phyloP scores from a whole-genome alignment of 2,329 filamentous ascomycete genomes.

The Ophiostoma populinum region DNA sequence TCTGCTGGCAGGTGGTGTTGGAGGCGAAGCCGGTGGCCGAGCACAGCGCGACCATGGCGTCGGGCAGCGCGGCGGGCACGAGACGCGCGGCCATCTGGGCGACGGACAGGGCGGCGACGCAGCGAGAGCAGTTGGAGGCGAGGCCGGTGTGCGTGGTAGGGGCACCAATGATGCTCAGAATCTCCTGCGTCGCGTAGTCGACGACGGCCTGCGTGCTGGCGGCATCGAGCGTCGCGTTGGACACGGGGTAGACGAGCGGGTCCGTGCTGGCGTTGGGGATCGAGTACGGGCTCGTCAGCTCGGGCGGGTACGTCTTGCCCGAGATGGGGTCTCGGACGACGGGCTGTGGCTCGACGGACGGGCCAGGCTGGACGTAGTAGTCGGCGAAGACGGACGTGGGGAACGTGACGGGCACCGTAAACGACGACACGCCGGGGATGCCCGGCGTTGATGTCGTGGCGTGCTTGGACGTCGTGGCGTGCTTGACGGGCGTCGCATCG shows the following conservation, averaged over 20 bases:
- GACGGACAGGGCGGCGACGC: slow-evolving; percentile 30
- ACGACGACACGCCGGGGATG: slow-evolving; percentile 20
- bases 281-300: slow-evolving; percentile 34
- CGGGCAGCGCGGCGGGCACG: slow-evolving; percentile 29
- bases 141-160: slow-evolving; percentile 16
- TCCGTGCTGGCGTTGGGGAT: slow-evolving; percentile 31
- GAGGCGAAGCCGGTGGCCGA: slow-evolving; percentile 27
- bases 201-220: slow-evolving; percentile 24
- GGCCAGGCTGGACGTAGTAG: slow-evolving; percentile 23
- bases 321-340: slow-evolving; percentile 35
- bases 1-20: slow-evolving; percentile 27
- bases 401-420: slow-evolving; percentile 27
- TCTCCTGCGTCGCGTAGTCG: slow-evolving; percentile 23
- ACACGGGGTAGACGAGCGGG: slow-evolving; percentile 29
- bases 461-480: no score
- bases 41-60: slow-evolving; percentile 33
- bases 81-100: slow-evolving; percentile 32
- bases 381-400: slow-evolving; percentile 32
- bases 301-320: slow-evolving; percentile 30
- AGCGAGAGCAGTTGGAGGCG: slow-evolving; percentile 31
- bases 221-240: slow-evolving; percentile 26
- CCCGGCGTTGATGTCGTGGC: neutral
- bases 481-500: neutral
- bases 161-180: slow-evolving; percentile 25
- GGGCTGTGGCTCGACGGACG: slow-evolving; percentile 18